Evolutionary conservation across 73 alveolate species (phyloP).

Genomic region (Paramecium biaurelia): DNA sequence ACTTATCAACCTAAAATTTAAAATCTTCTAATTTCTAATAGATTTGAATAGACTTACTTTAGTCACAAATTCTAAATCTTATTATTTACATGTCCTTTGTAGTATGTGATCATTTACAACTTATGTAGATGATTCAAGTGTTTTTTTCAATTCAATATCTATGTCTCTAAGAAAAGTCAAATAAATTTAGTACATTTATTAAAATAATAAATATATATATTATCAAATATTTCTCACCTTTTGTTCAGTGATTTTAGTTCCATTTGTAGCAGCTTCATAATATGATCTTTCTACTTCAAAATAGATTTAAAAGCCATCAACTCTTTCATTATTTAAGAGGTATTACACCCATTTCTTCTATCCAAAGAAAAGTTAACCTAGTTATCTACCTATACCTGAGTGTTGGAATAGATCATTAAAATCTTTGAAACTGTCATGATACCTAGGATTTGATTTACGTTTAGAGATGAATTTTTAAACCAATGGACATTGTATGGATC

Average conservation of each 20-base stretch:
- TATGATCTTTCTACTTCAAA: background rate
- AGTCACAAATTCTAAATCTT: background rate
- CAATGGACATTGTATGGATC: background rate
- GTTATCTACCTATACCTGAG: conserved; percentile 24
- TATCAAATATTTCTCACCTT: conserved; percentile 48
- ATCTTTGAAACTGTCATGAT: conserved; percentile 8
- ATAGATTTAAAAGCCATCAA: background rate
- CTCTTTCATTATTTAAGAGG: conserved; percentile 10
- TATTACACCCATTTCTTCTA: background rate
- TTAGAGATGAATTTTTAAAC: conserved; percentile 8
- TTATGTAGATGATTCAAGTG: background rate
- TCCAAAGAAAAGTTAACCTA: conserved; percentile 38
- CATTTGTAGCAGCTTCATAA: background rate
- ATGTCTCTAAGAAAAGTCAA: background rate
- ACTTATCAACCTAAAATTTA: background rate
- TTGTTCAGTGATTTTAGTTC: background rate
- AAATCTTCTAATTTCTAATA: background rate
- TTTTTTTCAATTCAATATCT: background rate
- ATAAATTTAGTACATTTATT: background rate
- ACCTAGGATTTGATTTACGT: background rate
- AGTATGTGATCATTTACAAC: background rate
- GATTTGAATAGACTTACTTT: background rate
- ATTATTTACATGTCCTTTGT: background rate
- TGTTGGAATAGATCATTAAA: conserved; percentile 14
- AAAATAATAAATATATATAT: background rate